Percentiles rank a stretch among this genome's conserved stretches.
phyloP scores from a whole-genome alignment of 2,329 filamentous ascomycete species.

The Ceratocystis cacaofunesta region DNA sequence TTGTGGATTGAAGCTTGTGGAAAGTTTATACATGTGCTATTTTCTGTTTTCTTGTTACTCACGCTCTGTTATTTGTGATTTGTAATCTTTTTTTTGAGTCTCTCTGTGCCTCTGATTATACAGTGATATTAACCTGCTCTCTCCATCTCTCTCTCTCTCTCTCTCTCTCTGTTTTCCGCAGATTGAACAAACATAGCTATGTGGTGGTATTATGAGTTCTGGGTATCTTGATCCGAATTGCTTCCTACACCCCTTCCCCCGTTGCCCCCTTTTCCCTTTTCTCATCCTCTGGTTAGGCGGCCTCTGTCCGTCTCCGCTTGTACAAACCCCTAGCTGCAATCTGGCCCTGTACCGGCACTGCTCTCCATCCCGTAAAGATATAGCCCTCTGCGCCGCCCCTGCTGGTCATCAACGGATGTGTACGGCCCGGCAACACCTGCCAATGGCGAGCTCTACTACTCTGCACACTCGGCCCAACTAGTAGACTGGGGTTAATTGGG shows the following conservation, averaged over 20 bases:
- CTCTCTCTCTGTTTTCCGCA: neutral
- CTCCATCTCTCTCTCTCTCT: neutral
- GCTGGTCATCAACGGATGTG: conserved; percentile 87
- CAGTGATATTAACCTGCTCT: neutral
- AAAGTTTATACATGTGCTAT: neutral
- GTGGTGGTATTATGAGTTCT: conserved; percentile 2
- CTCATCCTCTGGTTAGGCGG: conserved; percentile 14
- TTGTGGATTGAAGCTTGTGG: neutral
- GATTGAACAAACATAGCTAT: neutral
- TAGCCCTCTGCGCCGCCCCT: conserved; percentile 81
- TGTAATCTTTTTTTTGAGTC: neutral
- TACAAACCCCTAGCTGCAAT: conserved; percentile 72
- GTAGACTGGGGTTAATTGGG: conserved; percentile 68
- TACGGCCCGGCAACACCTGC: conserved; percentile 84
- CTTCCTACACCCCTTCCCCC: neutral
- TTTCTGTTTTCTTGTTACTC: neutral
- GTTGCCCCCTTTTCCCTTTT: neutral
- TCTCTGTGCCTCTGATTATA: neutral
- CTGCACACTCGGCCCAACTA: conserved; percentile 69
- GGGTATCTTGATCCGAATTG: neutral
- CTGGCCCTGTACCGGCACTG: conserved; percentile 62
- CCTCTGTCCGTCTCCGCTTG: conserved; percentile 50
- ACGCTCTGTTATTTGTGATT: neutral
- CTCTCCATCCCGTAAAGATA: conserved; percentile 68
- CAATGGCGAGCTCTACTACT: conserved; percentile 63